phyloP scores from a whole-genome alignment of 768 basidiomycete genomes.

The Trametes maxima region DNA sequence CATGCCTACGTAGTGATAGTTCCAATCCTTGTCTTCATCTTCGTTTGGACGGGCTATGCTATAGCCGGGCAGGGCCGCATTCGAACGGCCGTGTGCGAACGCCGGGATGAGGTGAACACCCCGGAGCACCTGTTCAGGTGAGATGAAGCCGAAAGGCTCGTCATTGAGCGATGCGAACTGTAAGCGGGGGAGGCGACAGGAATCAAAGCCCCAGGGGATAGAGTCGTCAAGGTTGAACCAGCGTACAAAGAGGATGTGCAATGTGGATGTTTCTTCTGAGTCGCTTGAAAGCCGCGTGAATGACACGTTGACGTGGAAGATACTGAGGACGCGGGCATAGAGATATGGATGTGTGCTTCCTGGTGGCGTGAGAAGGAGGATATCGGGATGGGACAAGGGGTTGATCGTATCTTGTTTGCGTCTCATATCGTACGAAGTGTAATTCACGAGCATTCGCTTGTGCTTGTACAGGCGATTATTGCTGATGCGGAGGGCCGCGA shows the following conservation, averaged over 20 bases:
- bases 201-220: constrained; percentile 4
- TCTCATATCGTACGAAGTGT: constrained; percentile 38
- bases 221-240: constrained; percentile 37
- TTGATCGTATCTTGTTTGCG: constrained; percentile 27
- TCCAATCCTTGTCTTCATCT: too few species aligned
- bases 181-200: background rate
- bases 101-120: constrained; percentile 46
- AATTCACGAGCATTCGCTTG: constrained; percentile 33
- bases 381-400: constrained; percentile 35
- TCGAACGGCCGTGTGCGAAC: constrained; percentile 31
- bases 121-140: constrained; percentile 44
- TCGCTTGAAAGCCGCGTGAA: background rate
- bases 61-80: too few species aligned
- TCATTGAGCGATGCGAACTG: constrained; percentile 13
- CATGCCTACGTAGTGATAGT: too few species aligned
- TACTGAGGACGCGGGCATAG: constrained; percentile 30
- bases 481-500: background rate
- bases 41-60: too few species aligned
- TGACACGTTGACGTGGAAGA: constrained; percentile 26
- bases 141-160: constrained; percentile 44
- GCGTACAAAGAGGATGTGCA: constrained; percentile 40
- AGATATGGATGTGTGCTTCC: constrained; percentile 26
- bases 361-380: constrained; percentile 29
- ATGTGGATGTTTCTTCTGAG: constrained; percentile 1
- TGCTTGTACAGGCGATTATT: constrained; percentile 30